Evolutionary conservation across 106 monocot genomes (phyloP), one percentile per base, ranked within the genome.

Genomic region (Vanilla planifolia): DNA sequence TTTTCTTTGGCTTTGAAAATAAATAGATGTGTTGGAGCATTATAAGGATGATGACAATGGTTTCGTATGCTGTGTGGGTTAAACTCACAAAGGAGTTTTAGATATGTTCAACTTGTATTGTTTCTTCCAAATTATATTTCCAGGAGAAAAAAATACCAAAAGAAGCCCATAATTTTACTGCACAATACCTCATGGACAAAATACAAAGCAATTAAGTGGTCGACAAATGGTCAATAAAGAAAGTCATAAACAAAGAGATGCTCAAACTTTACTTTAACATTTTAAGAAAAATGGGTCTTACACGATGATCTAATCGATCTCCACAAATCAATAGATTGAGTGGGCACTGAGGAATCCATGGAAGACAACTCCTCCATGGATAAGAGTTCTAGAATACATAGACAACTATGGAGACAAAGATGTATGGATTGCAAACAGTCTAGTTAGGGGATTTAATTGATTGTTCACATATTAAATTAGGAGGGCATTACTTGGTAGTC

Each of bases 61-160:
- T 35, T 59, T 73, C 48, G 37, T 57, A 55, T 71, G 71, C 43
- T 55, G 52, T 16, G 53, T n/a, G 8, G 62, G 71, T 23, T 45
- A 71, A 44, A 73, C 65, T 5, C 66, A 66, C 36, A 34, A 16
- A 22, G 5, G 57, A 66, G 8, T 45, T 73, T n/a, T 73, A 66
- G n/a, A n/a, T n/a, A n/a, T n/a, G n/a, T n/a, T n/a, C n/a, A n/a
- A n/a, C n/a, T n/a, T n/a, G n/a, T n/a, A 73, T n/a, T 20, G 73
- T 4, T 59, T 57, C 46, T 59, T 66, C 48, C 73, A 64, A 41
- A 39, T 72, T 34, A 33, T 52, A 3, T 72, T 72, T 37, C 72
- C 72, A 33, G 72, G 74, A 20, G 72, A 2, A 64, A 72, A 57
- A 65, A 72, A 72, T 72, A 41, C 43, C 65, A 33, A 64, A 64